phyloP scores from a whole-genome alignment of 2,329 filamentous ascomycete species.

The Diaporthe batatas region DNA sequence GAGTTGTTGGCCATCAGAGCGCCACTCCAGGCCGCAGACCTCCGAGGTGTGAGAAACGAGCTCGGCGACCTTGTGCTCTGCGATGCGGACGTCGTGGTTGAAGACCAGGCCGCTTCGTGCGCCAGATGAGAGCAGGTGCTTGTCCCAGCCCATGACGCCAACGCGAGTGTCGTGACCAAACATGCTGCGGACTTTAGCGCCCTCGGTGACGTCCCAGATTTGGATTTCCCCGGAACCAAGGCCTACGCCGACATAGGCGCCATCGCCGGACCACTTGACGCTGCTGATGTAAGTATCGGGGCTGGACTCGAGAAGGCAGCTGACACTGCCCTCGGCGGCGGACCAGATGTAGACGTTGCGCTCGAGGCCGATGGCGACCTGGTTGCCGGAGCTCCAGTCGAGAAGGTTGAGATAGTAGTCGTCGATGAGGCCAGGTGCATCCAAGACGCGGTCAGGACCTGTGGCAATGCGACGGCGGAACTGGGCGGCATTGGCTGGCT shows the following conservation, averaged over 20 bases:
- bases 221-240: conserved; percentile 96
- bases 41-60: conserved; percentile 97
- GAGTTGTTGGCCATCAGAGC: conserved; percentile 94
- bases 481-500: conserved; percentile 82
- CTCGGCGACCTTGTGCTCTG: conserved; percentile 97
- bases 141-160: conserved; percentile 99
- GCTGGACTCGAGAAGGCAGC: conserved; percentile 87
- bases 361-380: conserved; percentile 97
- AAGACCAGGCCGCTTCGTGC: conserved; percentile 94
- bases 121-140: conserved; percentile 95
- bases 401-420: conserved; percentile 99
- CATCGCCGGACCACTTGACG: conserved; percentile 98
- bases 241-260: conserved; percentile 95
- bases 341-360: conserved; percentile 99
- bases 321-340: conserved; percentile 90
- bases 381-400: conserved; percentile 98
- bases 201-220: conserved; percentile 98
- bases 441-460: conserved; percentile 93
- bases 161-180: conserved; percentile 96
- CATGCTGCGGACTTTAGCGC: conserved; percentile 97
- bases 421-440: conserved; percentile 94
- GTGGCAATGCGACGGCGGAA: conserved; percentile 93
- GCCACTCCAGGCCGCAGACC: conserved; percentile 98
- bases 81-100: conserved; percentile 98
- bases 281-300: conserved; percentile 97